Base-by-base conservation (phyloP, 2,329 filamentous ascomycete genomes). In the Xylaria sp. region DNA sequence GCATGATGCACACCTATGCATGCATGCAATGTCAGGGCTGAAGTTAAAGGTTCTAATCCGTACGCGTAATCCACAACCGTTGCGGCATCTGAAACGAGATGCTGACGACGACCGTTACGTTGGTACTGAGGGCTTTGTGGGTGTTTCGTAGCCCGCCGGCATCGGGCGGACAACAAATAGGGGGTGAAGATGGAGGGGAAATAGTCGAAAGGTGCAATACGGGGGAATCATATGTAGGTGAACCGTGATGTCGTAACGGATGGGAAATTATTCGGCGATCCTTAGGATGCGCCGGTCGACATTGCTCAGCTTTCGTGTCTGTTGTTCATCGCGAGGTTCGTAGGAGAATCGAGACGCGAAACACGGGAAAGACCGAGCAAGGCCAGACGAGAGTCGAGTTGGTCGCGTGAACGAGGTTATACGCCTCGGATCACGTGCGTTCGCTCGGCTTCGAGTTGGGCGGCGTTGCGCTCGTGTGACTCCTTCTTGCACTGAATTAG, bases 401-500 rank as follows among this genome's bases (percentile, higher is more conserved):
- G 35, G 52, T 39, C 30, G 55, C 19, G 49, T 39, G 8, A n/a
- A 16, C 37, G 18, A 56, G 48, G 58, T 76, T 83, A 96, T 74
- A 96, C 88, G 63, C 92, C 92, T 77, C 90, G 92, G 78, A 97
- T 94, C 69, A 95, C 92, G 65, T 93, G 89, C 52, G 94, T 99
- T 72, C 93, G 84, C 82, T 99, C 93, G 59, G 87, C 85, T 76
- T 97, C 91, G 72, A 99, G 81, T 78, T 95, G 92, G 66, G 92
- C 89, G 61, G 91, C 90, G 75, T 99, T 99, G 67, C 92, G 87
- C 75, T 95, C 91, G 76, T 96, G 91, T 52, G 91, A 93, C 76
- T 96, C 92, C 80, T 96, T 94, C 83, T 97, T 96, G 83, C 93
- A 97, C 85, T 88, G 71, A 35, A 60, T 55, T 56, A 59, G 62